A percentile compares a stretch with the other conserved stretches of the same genome.
Evolutionary conservation across 345 rosid genomes (phyloP).

Genomic region (Microcos paniculata): DNA sequence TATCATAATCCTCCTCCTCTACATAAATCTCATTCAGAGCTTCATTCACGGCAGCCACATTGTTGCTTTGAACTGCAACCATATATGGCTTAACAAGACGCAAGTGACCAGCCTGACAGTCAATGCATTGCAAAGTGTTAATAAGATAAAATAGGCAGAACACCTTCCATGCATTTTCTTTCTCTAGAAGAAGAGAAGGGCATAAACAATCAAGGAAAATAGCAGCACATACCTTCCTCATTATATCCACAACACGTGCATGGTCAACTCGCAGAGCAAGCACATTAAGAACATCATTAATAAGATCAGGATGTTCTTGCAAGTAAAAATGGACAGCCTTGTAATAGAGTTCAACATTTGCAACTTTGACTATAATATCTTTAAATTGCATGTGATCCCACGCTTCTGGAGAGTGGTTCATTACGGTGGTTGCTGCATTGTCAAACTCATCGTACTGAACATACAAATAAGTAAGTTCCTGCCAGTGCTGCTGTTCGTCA

Average conservation of each 20-base stretch:
- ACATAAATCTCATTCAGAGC: constrained; percentile 87
- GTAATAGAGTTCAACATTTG: constrained; percentile 86
- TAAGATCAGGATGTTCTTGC: constrained; percentile 92
- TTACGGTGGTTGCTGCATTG: constrained; percentile 93
- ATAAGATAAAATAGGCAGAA: background rate
- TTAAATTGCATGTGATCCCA: constrained; percentile 99
- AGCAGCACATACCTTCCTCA: constrained; percentile 64
- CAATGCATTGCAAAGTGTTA: background rate
- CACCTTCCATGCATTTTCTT: background rate
- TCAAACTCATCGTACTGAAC: constrained; percentile 94
- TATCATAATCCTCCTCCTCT: constrained; percentile 92
- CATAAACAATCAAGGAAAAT: background rate
- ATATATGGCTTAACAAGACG: constrained; percentile 92
- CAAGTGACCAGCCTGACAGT: constrained; percentile 82
- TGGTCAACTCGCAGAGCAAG: constrained; percentile 92
- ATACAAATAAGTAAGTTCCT: constrained; percentile 84
- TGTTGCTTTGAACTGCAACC: constrained; percentile 93
- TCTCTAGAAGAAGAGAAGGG: background rate
- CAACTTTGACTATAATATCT: constrained; percentile 87
- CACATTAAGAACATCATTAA: constrained; percentile 89
- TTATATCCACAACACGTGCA: constrained; percentile 91
- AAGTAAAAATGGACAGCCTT: constrained; percentile 97
- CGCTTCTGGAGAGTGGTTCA: constrained; percentile 99
- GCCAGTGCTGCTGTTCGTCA: constrained; percentile 97
- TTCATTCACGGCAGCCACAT: constrained; percentile 87